These are phyloP conservation scores for Saprolegnia parasitica DNA, from an alignment of 352 stramenopile genomes.

Conservation along the genomic window DNA sequence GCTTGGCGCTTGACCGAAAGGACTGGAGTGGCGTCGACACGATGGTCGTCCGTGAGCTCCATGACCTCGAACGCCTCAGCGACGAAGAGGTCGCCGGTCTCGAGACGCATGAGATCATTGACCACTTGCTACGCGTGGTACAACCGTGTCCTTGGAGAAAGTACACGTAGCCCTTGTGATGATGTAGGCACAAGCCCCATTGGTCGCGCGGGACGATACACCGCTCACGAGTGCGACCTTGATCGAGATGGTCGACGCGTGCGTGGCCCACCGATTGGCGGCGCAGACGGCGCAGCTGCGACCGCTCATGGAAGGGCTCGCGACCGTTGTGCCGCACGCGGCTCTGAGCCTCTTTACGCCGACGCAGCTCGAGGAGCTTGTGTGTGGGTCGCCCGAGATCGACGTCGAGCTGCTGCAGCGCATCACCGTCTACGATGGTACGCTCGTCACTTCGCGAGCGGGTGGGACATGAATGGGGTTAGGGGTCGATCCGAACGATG, in stretches of 20 bases:
- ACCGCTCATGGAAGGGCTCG: constrained; percentile 46
- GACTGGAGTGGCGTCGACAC: constrained; percentile 40
- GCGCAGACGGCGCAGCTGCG: not conserved
- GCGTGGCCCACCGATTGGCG: constrained; percentile 6
- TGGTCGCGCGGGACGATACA: not conserved
- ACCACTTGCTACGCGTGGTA: constrained; percentile 27
- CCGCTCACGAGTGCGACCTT: not conserved
- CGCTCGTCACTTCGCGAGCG: not conserved
- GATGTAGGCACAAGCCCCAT: constrained; percentile 12
- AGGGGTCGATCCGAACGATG: constrained; percentile 49
- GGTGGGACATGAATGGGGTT: not conserved
- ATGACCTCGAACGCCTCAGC: constrained; percentile 29
- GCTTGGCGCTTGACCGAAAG: constrained; percentile 30
- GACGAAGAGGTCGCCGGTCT: constrained; percentile 10
- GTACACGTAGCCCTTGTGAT: not conserved
- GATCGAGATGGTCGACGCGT: constrained; percentile 4
- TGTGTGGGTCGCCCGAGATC: constrained; percentile 83
- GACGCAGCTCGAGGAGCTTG: constrained; percentile 70
- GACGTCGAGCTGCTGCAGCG: constrained; percentile 81
- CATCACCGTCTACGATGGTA: constrained; percentile 81
- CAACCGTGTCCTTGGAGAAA: not conserved
- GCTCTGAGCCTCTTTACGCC: constrained; percentile 75
- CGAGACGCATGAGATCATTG: constrained; percentile 13
- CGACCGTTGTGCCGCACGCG: constrained; percentile 78
- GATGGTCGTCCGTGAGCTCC: constrained; percentile 31